phyloP scores from a whole-genome alignment of 2,329 filamentous ascomycete genomes.

The Aspergillus thermomutatus region DNA sequence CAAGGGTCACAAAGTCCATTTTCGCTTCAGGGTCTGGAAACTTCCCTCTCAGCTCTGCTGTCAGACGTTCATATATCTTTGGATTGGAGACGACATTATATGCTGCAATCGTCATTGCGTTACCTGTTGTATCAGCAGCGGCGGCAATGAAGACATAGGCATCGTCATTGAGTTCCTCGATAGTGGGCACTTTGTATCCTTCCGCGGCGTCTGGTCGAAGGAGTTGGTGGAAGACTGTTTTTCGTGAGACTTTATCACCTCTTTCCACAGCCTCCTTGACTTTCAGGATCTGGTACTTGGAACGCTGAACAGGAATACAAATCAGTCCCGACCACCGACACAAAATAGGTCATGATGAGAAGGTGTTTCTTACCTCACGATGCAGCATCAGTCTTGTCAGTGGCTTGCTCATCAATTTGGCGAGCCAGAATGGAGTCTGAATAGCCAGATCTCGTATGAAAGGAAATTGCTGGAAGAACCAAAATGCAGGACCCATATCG shows the following conservation, averaged over 20 bases:
- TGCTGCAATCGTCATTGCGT: constrained; percentile 29
- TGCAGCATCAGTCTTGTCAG: constrained; percentile 16
- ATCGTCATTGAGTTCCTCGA: constrained; percentile 26
- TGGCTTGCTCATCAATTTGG: constrained; percentile 6
- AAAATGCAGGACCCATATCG: constrained; percentile 15
- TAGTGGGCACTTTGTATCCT: constrained; percentile 15
- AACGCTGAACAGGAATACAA: constrained; percentile 3
- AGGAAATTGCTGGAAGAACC: constrained; percentile 24
- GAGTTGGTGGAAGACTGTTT: constrained; percentile 21
- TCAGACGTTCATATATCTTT: constrained; percentile 22
- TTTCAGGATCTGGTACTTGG: constrained; percentile 11
- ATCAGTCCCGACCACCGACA: background rate
- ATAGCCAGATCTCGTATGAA: constrained; percentile 11
- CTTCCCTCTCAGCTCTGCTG: constrained; percentile 25
- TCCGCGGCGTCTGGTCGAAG: constrained; percentile 15
- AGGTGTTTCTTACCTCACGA: constrained; percentile 8
- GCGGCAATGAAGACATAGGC: constrained; percentile 26
- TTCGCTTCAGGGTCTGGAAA: constrained; percentile 27
- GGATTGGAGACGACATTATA: constrained; percentile 29
- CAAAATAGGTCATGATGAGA: too few relatives aligned
- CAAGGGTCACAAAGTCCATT: constrained; percentile 27
- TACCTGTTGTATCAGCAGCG: constrained; percentile 34
- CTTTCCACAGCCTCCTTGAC: constrained; percentile 16
- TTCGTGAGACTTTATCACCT: constrained; percentile 13
- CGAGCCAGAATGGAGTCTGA: constrained; percentile 16